Evolutionary conservation across 225 moss, liverwort and hornwort species (phyloP).

Genomic region (Bryum argenteum): DNA sequence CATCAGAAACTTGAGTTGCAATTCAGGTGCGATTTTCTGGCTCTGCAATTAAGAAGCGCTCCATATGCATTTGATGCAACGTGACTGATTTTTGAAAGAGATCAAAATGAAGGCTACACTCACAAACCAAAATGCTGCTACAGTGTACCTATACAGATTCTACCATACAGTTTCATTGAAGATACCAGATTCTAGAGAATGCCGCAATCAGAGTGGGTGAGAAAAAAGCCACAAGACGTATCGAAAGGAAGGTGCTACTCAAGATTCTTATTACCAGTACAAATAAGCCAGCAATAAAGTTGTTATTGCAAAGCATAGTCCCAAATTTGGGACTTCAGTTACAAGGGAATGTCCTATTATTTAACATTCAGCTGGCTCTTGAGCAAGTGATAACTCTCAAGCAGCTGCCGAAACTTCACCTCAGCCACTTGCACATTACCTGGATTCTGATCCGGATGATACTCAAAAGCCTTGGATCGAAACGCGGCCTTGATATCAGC

Average conservation of each 20-base stretch:
- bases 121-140: no score
- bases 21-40: no score
- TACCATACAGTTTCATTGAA: no score
- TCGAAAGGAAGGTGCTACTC: neutral
- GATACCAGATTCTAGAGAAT: neutral
- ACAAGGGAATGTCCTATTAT: constrained; percentile 33
- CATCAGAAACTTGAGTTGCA: no score
- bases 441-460: constrained; percentile 86
- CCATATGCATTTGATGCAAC: no score
- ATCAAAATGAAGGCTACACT: no score
- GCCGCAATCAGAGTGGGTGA: neutral
- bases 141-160: no score
- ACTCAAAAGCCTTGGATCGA: constrained; percentile 77
- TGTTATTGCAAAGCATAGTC: constrained; percentile 20
- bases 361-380: constrained; percentile 50
- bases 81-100: no score
- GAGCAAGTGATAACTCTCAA: constrained; percentile 79
- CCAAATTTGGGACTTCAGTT: constrained; percentile 26
- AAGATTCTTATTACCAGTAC: constrained; percentile 7
- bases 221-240: neutral
- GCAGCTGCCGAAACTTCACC: constrained; percentile 75
- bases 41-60: no score
- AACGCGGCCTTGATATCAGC: constrained; percentile 91
- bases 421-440: constrained; percentile 70
- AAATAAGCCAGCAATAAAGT: constrained; percentile 13